phyloP scores from a whole-genome alignment of 139 green algal species.

The Pedinophyceae sp. region DNA sequence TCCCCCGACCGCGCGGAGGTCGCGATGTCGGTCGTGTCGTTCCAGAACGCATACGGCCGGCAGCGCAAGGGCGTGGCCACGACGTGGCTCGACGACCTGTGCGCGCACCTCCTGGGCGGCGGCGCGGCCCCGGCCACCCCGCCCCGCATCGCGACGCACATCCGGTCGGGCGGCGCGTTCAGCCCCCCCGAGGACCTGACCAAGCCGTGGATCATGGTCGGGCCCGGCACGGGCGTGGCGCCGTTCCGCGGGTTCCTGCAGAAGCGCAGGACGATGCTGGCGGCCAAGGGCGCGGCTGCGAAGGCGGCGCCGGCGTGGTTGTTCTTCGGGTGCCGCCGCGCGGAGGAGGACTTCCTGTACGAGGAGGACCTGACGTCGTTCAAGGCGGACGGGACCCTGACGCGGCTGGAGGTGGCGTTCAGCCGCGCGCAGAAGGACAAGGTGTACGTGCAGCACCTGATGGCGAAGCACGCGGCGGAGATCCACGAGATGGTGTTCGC shows the following conservation, averaged over 20 bases:
- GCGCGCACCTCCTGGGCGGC: slow-evolving; percentile 7
- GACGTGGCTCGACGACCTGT: slow-evolving; percentile 50
- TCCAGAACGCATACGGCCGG: slow-evolving; percentile 27
- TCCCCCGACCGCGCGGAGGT: slow-evolving; percentile 24
- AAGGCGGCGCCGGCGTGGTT: slow-evolving; percentile 32
- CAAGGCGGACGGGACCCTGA: slow-evolving; percentile 35
- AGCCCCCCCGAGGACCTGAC: slow-evolving; percentile 28
- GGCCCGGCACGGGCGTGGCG: slow-evolving; percentile 71
- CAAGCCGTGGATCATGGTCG: slow-evolving; percentile 68
- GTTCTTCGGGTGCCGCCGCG: slow-evolving; percentile 71
- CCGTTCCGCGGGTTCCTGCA: slow-evolving; percentile 78
- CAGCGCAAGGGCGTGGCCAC: slow-evolving; percentile 51
- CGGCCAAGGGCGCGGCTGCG: background rate
- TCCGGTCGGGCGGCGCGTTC: slow-evolving; percentile 33
- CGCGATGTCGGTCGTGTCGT: slow-evolving; percentile 60
- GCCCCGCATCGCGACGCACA: background rate
- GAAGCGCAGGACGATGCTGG: slow-evolving; percentile 13
- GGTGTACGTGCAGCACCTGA: slow-evolving; percentile 80
- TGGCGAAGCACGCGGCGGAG: slow-evolving; percentile 27
- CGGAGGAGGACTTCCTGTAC: slow-evolving; percentile 77
- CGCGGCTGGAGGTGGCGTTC: slow-evolving; percentile 60
- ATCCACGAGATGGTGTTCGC: slow-evolving; percentile 19
- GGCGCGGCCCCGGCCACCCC: too few relatives aligned
- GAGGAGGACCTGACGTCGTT: slow-evolving; percentile 50
- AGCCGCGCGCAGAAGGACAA: slow-evolving; percentile 45